Evolutionary conservation across 225 moss, liverwort and hornwort species (phyloP), one percentile per base, ranked within the genome.

Genomic region (Polytrichum formosum): DNA sequence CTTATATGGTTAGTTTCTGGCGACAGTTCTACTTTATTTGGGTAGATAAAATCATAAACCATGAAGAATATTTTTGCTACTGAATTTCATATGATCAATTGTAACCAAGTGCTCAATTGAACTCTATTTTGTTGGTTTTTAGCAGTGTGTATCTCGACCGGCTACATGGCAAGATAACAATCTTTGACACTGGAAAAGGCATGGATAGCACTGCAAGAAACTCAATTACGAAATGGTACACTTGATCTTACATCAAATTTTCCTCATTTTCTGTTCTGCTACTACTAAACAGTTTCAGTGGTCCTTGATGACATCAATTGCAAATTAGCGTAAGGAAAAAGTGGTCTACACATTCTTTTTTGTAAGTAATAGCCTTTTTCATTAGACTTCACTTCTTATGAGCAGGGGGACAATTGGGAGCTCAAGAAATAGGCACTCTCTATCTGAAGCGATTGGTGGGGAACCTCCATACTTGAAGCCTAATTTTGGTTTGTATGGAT

Each of bases 391-490:
- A 6, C 30, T 30, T 30, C 30, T 54, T 53, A 2, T 18, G 18
- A 46, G 18, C 70, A 86, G 82, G 86, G 82, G 82, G 54, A 82
- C 82, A 55, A 77, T 86, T 61, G 80, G 86, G 72, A 77, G 82
- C 31, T 82, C 86, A 6, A 77, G 66, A 18, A 82, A 70, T 9
- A 72, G 86, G 35, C 74, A 77, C 37, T 60, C 69, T 9, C 70
- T 86, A 27, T 53, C 68, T 4, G 75, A 86, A 62, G 86, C 80
- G 19, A 73, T 86, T 53, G 82, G 86, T 61, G 80, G 82, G 70
- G 66, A 77, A 23, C 82, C 86, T 67, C 86, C 82, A 18, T 86
- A 80, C 61, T 65, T 86, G 22, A 86, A 86, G 86, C 86, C 86
- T 22, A 74, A 80, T 66, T 86, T 82, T 66, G 85, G 82, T 64